phyloP scores from a whole-genome alignment of 179 eudicot genomes.

The Silene coronaria region DNA sequence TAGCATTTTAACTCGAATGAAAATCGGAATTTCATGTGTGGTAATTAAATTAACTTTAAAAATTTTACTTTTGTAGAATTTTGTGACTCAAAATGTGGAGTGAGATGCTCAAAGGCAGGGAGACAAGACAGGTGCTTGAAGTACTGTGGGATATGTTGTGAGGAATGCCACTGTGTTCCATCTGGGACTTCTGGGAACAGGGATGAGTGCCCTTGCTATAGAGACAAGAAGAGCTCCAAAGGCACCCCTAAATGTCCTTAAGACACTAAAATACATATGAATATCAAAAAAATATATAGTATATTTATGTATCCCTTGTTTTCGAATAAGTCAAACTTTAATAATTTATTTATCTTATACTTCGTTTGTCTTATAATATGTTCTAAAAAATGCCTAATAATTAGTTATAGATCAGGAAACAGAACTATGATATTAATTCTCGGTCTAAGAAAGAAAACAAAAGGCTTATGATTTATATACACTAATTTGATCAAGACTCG shows the following conservation, averaged over 20 bases:
- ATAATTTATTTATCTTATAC: no score
- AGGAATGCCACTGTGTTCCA: constrained; percentile 34
- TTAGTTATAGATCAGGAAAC: no score
- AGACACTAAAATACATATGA: background rate
- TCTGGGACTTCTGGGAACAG: constrained; percentile 41
- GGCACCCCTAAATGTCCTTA: constrained; percentile 37
- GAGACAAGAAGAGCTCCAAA: constrained; percentile 35
- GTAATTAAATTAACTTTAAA: no score
- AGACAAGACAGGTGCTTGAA: constrained; percentile 30
- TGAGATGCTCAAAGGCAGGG: constrained; percentile 37
- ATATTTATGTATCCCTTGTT: no score
- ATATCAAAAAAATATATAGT: no score
- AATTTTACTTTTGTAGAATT: background rate
- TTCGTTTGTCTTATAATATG: no score
- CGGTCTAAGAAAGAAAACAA: no score
- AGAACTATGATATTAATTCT: no score
- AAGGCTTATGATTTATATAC: background rate
- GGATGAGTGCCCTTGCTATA: constrained; percentile 40
- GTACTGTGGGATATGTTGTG: constrained; percentile 38
- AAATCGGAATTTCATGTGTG: no score
- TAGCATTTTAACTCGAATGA: no score
- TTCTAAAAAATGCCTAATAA: no score
- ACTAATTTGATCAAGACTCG: background rate
- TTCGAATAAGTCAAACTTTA: no score
- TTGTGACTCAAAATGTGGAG: constrained; percentile 29